These are phyloP conservation scores for Sporobolus alterniflorus DNA, from an alignment of 202 grass and related monocot genomes.

Conservation along the genomic window DNA sequence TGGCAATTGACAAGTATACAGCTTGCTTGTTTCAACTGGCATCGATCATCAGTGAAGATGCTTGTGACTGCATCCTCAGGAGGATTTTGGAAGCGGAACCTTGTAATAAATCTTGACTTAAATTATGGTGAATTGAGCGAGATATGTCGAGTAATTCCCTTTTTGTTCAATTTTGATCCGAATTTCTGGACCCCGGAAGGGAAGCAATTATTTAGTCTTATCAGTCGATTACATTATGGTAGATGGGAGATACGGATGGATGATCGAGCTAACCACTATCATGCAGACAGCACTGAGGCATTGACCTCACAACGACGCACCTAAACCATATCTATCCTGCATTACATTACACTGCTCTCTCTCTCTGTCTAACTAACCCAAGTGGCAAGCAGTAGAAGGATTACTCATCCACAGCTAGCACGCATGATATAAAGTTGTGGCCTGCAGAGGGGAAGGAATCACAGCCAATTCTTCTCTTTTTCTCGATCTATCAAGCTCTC, in stretches of 20 bases:
- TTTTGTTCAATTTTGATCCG: background rate
- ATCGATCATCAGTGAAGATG: constrained; percentile 11
- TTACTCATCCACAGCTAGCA: constrained; percentile 9
- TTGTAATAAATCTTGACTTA: background rate
- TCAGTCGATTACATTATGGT: background rate
- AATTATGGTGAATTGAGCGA: background rate
- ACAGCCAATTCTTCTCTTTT: background rate
- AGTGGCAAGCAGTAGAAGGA: background rate
- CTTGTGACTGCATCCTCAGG: background rate
- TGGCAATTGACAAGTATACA: constrained; percentile 8
- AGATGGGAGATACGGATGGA: background rate
- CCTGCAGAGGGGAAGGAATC: constrained; percentile 7
- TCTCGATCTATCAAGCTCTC: background rate
- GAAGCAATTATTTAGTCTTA: background rate
- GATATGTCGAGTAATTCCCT: background rate
- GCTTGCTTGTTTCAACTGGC: background rate
- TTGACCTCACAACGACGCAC: constrained; percentile 28
- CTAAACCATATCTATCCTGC: background rate
- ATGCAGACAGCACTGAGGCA: background rate
- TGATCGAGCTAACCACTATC: background rate
- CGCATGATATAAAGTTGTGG: constrained; percentile 20
- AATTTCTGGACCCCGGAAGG: background rate
- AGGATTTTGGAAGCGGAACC: background rate
- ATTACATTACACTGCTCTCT: background rate
- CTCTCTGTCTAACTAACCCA: background rate